Conservation (phyloP, 1,139 yeast species). For the Nadsonia starkeyi-henricii region DNA sequence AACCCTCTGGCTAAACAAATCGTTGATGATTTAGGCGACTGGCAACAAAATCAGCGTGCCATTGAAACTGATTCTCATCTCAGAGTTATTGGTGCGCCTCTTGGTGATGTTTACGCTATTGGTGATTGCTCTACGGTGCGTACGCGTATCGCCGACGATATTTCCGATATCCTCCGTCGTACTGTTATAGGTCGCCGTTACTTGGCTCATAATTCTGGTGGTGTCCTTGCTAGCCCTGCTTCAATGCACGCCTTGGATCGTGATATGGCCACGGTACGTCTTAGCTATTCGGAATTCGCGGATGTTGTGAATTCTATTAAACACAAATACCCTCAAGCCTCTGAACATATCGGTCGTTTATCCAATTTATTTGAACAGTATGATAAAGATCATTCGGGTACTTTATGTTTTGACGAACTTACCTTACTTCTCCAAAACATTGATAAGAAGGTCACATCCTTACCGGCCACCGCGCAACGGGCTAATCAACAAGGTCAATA, state of each 20-base stretch:
- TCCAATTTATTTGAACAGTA: slow-evolving; percentile 37
- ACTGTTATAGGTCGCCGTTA: slow-evolving; percentile 15
- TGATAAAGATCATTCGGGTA: slow-evolving; percentile 33
- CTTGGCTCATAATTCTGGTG: slow-evolving; percentile 13
- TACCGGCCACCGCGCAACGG: slow-evolving; percentile 58
- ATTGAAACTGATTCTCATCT: slow-evolving; percentile 54
- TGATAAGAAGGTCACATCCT: slow-evolving; percentile 45
- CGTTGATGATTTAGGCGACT: slow-evolving; percentile 28
- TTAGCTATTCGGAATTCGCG: slow-evolving; percentile 34
- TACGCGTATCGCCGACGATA: slow-evolving; percentile 29
- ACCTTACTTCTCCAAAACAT: slow-evolving; percentile 35
- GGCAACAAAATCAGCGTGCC: slow-evolving; percentile 44
- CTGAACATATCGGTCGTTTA: slow-evolving; percentile 38
- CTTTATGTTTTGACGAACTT: slow-evolving; percentile 35
- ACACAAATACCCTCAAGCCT: slow-evolving; percentile 41
- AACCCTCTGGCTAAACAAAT: slow-evolving; percentile 41
- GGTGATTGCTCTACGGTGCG: slow-evolving; percentile 56
- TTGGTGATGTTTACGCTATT: slow-evolving; percentile 50
- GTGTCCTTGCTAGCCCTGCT: slow-evolving; percentile 8
- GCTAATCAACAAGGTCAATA: slow-evolving; percentile 54
- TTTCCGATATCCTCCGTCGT: slow-evolving; percentile 28
- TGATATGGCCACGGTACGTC: slow-evolving; percentile 29
- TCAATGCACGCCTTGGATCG: slow-evolving; percentile 13
- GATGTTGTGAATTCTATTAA: slow-evolving; percentile 31
- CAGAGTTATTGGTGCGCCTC: slow-evolving; percentile 46